Percentiles rank a stretch among this genome's conserved stretches.
Evolutionary conservation across 306 rosid genomes (phyloP).

Genomic region (Calophaca sinica): DNA sequence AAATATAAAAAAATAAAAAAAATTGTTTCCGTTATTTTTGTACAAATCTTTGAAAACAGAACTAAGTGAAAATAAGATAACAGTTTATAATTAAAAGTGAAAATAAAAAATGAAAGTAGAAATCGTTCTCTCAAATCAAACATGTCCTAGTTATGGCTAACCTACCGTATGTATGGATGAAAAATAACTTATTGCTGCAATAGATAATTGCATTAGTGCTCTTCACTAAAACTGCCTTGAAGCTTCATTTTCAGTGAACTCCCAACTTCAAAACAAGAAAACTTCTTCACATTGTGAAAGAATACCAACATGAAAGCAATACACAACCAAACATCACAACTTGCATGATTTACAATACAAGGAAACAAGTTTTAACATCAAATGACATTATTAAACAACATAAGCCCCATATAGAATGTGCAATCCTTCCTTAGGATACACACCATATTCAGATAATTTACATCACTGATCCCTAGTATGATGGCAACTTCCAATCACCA

Average conservation of each 20-base stretch:
- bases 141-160: too few species aligned
- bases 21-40: too few species aligned
- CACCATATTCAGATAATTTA: background rate
- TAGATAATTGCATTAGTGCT: background rate
- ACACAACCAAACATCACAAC: constrained; percentile 50
- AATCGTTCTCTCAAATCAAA: too few species aligned
- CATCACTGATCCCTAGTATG: constrained; percentile 23
- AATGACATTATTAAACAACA: constrained; percentile 23
- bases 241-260: constrained; percentile 29
- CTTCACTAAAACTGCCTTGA: background rate
- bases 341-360: constrained; percentile 44
- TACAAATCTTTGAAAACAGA: too few species aligned
- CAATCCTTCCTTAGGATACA: background rate
- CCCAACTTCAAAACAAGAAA: background rate
- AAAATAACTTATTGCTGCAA: background rate
- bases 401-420: background rate
- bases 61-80: too few species aligned
- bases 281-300: background rate
- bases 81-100: too few species aligned
- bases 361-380: constrained; percentile 40
- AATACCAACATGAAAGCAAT: constrained; percentile 35
- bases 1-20: too few species aligned
- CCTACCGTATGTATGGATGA: background rate
- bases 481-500: constrained; percentile 54
- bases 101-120: too few species aligned